Percentiles rank a stretch among this genome's conserved stretches.
Conservation (phyloP, 192 early-diverging fungal species). For the Entomortierella chlamydospora region DNA sequence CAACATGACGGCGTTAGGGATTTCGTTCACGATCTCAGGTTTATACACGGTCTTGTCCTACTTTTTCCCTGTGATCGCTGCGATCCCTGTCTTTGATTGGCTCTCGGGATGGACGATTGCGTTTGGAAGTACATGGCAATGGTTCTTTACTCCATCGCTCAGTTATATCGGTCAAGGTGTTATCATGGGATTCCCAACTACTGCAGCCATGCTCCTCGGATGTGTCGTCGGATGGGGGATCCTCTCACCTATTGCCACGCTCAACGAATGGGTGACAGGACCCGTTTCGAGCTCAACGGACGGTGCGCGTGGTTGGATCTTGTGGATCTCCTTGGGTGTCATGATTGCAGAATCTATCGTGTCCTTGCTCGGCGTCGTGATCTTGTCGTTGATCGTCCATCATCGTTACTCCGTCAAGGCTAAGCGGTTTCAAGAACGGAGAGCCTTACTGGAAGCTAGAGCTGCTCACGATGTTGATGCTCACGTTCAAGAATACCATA, state of each 20-base stretch:
- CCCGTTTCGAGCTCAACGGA: constrained; percentile 75
- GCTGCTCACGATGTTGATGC: not conserved
- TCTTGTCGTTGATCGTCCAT: constrained; percentile 55
- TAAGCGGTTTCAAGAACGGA: constrained; percentile 13
- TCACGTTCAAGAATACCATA: constrained; percentile 14
- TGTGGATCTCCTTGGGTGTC: constrained; percentile 83
- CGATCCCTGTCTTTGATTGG: constrained; percentile 71
- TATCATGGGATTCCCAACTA: constrained; percentile 86
- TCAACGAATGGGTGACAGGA: constrained; percentile 79
- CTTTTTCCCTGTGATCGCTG: constrained; percentile 66
- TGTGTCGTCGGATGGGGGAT: constrained; percentile 81
- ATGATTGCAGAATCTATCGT: constrained; percentile 82
- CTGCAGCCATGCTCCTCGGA: constrained; percentile 76
- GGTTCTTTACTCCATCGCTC: constrained; percentile 78
- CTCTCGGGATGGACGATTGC: constrained; percentile 59
- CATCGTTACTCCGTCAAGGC: constrained; percentile 21
- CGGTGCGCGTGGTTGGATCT: constrained; percentile 80
- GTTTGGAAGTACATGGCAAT: constrained; percentile 69
- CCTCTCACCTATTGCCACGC: constrained; percentile 74
- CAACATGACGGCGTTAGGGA: constrained; percentile 65
- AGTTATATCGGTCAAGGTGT: constrained; percentile 85
- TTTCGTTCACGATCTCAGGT: constrained; percentile 72
- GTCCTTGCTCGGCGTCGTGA: constrained; percentile 66
- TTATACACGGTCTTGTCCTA: constrained; percentile 73
- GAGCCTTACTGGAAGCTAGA: not conserved